Evolutionary conservation across 139 green algal species (phyloP).

Genomic region (Dunaliella primolecta): DNA sequence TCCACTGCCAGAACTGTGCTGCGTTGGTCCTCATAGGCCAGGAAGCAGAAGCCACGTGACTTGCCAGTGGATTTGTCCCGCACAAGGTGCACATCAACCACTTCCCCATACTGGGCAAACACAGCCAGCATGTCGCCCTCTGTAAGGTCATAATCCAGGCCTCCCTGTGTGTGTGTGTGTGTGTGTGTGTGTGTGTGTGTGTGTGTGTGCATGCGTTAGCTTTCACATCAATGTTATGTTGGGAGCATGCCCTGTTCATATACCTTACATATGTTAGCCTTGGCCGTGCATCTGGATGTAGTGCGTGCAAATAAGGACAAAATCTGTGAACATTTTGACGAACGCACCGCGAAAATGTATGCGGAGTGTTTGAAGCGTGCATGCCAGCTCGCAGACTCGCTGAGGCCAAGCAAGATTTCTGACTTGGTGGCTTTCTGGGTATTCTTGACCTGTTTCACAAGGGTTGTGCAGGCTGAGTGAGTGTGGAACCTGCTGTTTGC

Average conservation of each 20-base stretch:
- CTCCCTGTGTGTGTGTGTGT: constrained; percentile 39
- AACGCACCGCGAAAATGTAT: constrained; percentile 75
- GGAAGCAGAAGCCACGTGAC: constrained; percentile 89
- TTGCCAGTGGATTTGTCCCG: constrained; percentile 50
- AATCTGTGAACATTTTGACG: too few species aligned
- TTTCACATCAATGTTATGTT: too few species aligned
- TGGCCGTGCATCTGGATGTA: too few species aligned
- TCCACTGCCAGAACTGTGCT: constrained; percentile 95
- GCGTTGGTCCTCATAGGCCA: constrained; percentile 98
- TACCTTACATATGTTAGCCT: too few species aligned
- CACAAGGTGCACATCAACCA: constrained; percentile 92
- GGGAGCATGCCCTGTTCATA: too few species aligned
- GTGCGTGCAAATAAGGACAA: too few species aligned
- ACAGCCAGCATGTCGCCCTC: constrained; percentile 95
- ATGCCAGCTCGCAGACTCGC: constrained; percentile 91
- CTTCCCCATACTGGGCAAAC: constrained; percentile 95
- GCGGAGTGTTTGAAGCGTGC: constrained; percentile 87
- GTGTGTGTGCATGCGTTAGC: too few species aligned
- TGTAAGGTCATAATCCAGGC: constrained; percentile 88
- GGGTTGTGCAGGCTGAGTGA: too few species aligned
- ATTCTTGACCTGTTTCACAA: constrained; percentile 88
- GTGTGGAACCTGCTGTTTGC: too few species aligned
- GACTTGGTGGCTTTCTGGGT: constrained; percentile 74
- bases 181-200: background rate
- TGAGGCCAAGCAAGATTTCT: constrained; percentile 74